phyloP scores from a whole-genome alignment of 2,329 filamentous ascomycete genomes.

The Rhynchosporium secalis region DNA sequence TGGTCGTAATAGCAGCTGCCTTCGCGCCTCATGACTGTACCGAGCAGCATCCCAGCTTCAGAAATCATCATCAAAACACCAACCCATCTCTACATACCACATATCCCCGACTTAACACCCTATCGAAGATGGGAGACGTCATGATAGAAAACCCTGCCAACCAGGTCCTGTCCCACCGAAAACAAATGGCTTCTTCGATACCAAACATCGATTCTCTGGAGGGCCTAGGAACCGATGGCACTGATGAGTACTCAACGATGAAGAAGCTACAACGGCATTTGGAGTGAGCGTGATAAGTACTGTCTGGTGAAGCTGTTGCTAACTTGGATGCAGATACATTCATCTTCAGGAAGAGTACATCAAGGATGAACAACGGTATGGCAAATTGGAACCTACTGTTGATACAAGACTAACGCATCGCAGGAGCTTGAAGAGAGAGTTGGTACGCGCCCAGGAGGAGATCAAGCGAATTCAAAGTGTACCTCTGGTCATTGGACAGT shows the following conservation, averaged over 20 bases:
- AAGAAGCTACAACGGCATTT: conserved; percentile 97
- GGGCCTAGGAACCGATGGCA: conserved; percentile 75
- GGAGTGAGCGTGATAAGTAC: conserved; percentile 60
- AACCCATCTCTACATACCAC: conserved; percentile 3
- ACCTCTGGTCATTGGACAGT: conserved; percentile 95
- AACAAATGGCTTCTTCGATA: conserved; percentile 75
- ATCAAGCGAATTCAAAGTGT: conserved; percentile 99
- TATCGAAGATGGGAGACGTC: conserved; percentile 74
- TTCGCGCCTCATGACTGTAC: conserved; percentile 18
- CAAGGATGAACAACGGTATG: conserved; percentile 95
- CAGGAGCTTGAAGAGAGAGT: conserved; percentile 93
- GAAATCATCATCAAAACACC: conserved; percentile 4
- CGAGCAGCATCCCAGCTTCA: conserved; percentile 7
- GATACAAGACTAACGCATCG: conserved; percentile 24
- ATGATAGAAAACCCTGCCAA: conserved; percentile 79
- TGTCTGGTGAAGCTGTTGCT: conserved; percentile 27
- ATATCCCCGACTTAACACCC: neutral
- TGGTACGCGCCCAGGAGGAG: conserved; percentile 96
- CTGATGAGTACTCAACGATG: conserved; percentile 90
- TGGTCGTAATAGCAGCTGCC: conserved; percentile 20
- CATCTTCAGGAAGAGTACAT: conserved; percentile 99
- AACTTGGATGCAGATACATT: conserved; percentile 65
- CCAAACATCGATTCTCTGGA: conserved; percentile 89
- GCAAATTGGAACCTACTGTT: conserved; percentile 9
- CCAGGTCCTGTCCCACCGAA: conserved; percentile 76